phyloP scores from a whole-genome alignment of 768 basidiomycete genomes.

The Suillus hirtellus region DNA sequence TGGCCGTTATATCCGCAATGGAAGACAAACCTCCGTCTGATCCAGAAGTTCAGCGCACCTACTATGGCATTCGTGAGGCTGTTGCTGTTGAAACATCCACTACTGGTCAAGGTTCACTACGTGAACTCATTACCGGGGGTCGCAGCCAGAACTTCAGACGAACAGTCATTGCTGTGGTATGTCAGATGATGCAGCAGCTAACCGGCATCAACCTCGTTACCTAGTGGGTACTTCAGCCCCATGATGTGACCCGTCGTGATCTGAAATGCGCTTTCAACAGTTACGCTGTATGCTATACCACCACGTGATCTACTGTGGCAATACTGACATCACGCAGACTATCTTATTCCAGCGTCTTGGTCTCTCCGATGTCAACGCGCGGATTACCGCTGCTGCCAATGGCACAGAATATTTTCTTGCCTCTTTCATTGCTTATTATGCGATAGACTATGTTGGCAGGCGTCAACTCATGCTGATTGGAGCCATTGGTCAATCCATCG shows the following conservation, averaged over 20 bases:
- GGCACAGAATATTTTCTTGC: constrained; percentile 44
- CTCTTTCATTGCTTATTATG: constrained; percentile 49
- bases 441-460: constrained; percentile 50
- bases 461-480: constrained; percentile 48
- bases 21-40: constrained; percentile 37
- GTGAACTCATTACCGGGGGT: constrained; percentile 39
- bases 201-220: constrained; percentile 33
- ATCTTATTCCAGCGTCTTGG: constrained; percentile 23
- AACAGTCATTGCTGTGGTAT: constrained; percentile 9
- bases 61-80: constrained; percentile 39
- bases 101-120: constrained; percentile 25
- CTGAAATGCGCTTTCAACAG: constrained; percentile 8
- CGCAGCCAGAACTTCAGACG: constrained; percentile 43
- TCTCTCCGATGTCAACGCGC: constrained; percentile 24
- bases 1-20: constrained; percentile 42
- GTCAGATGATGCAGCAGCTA: constrained; percentile 36
- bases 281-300: constrained; percentile 12
- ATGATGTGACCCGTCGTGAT: background rate
- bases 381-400: constrained; percentile 36
- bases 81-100: constrained; percentile 28
- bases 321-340: constrained; percentile 12
- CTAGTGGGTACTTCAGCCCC: constrained; percentile 15
- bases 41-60: constrained; percentile 34
- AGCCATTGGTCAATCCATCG: constrained; percentile 35
- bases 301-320: background rate